Evolutionary conservation across 2,329 filamentous ascomycete genomes (phyloP), one percentile per base, ranked within the genome.

Genomic region (Ophiocordyceps camponoti-rufipedis): DNA sequence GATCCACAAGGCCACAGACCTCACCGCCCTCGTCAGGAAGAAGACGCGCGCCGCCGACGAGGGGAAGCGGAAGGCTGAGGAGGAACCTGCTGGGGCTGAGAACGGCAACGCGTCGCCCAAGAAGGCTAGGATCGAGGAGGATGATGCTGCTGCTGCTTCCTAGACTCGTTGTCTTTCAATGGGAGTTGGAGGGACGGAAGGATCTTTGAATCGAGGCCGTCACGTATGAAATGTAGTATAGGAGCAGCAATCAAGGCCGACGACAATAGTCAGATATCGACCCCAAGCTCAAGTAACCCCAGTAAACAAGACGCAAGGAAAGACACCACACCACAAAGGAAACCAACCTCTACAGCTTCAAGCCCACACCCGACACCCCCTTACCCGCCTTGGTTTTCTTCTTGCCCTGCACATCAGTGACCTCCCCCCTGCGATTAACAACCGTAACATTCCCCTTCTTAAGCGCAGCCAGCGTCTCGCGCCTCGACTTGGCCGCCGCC

Each of bases 391-490:
- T 71, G 41, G 82, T 72, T 66, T 84, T 82, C 66, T 84, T 82
- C 56, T 82, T 85, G 29, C 88, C 88, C 53, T 91, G 79, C 32
- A 94, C 74, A 64, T 93, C 82, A 16, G 81, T 80, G 46, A 94
- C 67, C 61, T 88, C 81, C 45, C 89, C 89, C 69, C 85, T 88
- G 65, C 82, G 84, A 50, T 87, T 88, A 64, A 95, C 91, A 48
- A 96, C 75, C 71, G 83, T 89, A 54, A 95, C 89, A 48, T 85
- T 85, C 45, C 85, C 87, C 72, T 82, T 85, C 68, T 82, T 85
- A 57, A 89, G 66, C 47, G 81, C 75, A 2, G 75, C 75, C 46
- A 85, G 59, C 39, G 84, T 69, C 38, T 67, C 59, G 46, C 58
- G 59, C 55, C 63, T 58, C 58, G 59, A 60, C 60, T 63, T 57